Conservation (phyloP, 345 rosid species). For the Eucalyptus erythrocorys region DNA sequence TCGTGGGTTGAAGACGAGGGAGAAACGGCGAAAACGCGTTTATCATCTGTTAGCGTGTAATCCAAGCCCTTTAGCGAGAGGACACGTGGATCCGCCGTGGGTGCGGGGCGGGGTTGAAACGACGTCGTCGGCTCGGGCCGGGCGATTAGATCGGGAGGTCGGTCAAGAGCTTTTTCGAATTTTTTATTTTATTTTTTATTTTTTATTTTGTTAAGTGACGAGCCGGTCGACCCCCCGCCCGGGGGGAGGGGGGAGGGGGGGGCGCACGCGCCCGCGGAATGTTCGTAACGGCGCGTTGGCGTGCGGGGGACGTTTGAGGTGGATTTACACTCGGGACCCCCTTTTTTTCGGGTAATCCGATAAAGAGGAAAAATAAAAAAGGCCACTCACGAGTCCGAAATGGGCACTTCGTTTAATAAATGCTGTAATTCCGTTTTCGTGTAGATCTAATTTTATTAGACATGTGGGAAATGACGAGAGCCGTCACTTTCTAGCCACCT, state of each 20-base stretch:
- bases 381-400: neutral
- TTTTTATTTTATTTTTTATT: neutral
- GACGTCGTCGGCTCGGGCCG: neutral
- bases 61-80: neutral
- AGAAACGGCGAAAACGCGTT: slow-evolving; percentile 23
- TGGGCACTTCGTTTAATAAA: neutral
- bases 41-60: slow-evolving; percentile 1
- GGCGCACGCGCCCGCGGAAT: neutral
- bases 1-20: neutral
- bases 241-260: neutral
- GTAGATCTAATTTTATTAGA: neutral
- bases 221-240: neutral
- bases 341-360: neutral
- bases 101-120: neutral
- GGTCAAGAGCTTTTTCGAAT: neutral
- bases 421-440: neutral
- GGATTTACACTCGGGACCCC: neutral
- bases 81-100: slow-evolving; percentile 4
- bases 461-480: neutral
- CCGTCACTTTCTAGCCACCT: neutral
- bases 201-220: neutral
- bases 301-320: neutral
- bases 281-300: neutral
- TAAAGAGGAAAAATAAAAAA: neutral
- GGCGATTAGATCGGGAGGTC: neutral